Evolutionary conservation across 768 basidiomycete species (phyloP).

Genomic region (Leucocoprinus birnbaumii): DNA sequence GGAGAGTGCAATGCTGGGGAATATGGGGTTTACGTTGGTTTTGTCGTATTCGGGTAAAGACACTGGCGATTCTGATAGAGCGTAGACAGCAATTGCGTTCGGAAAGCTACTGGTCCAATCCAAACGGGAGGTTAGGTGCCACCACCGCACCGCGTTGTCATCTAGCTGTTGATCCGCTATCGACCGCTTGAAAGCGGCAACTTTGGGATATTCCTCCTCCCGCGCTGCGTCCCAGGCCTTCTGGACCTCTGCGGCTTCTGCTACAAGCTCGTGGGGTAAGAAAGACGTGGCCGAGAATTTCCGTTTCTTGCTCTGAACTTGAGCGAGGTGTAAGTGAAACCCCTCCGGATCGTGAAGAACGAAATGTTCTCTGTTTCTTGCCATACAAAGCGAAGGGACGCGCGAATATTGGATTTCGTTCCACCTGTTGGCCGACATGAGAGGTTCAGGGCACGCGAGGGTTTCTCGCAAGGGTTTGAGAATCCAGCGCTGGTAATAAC

Average conservation of each 20-base stretch:
- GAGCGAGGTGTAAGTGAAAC: slow-evolving; percentile 54
- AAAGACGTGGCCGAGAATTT: slow-evolving; percentile 66
- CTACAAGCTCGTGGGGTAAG: slow-evolving; percentile 61
- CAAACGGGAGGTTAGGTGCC: too few relatives aligned
- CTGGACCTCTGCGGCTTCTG: slow-evolving; percentile 25
- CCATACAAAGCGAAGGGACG: slow-evolving; percentile 65
- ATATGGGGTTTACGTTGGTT: slow-evolving; percentile 40
- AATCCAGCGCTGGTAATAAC: slow-evolving; percentile 57
- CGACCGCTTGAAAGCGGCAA: slow-evolving; percentile 24
- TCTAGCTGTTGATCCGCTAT: too few relatives aligned
- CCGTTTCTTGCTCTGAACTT: slow-evolving; percentile 52
- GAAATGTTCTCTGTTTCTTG: slow-evolving; percentile 51
- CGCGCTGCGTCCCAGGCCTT: too few relatives aligned
- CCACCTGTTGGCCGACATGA: slow-evolving; percentile 64
- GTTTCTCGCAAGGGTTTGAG: slow-evolving; percentile 53
- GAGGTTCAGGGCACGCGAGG: slow-evolving; percentile 47
- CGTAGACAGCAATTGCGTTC: slow-evolving; percentile 58
- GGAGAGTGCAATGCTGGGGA: slow-evolving; percentile 62
- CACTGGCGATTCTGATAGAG: too few relatives aligned
- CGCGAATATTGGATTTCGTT: slow-evolving; percentile 52
- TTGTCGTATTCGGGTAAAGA: slow-evolving; percentile 11
- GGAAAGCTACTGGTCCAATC: slow-evolving; percentile 55
- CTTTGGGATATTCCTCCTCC: too few relatives aligned
- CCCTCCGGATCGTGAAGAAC: slow-evolving; percentile 54
- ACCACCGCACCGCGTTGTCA: too few relatives aligned